A percentile compares a stretch with the other conserved stretches of the same genome.
These are phyloP conservation scores for Ulota crispa DNA, from an alignment of 225 moss, liverwort and hornwort genomes.

Conservation along the genomic window DNA sequence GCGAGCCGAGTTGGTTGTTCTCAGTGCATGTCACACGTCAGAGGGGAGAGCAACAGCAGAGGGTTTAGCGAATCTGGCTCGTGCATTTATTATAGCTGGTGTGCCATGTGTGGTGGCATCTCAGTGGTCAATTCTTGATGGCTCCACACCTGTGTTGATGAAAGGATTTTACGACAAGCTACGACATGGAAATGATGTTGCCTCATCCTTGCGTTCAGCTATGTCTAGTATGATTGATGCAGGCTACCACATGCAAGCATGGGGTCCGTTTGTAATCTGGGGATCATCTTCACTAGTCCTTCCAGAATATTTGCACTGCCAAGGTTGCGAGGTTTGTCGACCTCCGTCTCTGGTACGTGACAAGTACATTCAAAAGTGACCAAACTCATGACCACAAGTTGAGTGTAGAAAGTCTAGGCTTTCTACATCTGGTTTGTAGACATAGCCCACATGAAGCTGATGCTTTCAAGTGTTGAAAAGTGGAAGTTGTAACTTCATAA, in stretches of 20 bases:
- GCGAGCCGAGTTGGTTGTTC: slow-evolving; percentile 21
- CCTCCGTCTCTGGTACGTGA: too few relatives aligned
- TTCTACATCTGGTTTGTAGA: too few relatives aligned
- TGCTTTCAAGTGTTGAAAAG: too few relatives aligned
- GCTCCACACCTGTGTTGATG: not conserved
- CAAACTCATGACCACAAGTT: too few relatives aligned
- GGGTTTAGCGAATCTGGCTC: slow-evolving; percentile 17
- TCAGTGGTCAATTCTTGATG: slow-evolving; percentile 6
- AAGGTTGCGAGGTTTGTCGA: too few relatives aligned
- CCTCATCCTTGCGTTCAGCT: slow-evolving; percentile 1
- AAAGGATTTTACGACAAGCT: slow-evolving; percentile 5
- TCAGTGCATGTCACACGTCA: slow-evolving; percentile 17
- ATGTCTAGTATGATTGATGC: not conserved
- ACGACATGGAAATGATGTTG: slow-evolving; percentile 20
- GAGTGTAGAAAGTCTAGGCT: too few relatives aligned
- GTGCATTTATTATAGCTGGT: slow-evolving; percentile 27
- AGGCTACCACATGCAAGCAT: not conserved
- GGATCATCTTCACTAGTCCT: not conserved
- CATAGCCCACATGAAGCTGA: too few relatives aligned
- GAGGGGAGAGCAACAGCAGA: slow-evolving; percentile 12
- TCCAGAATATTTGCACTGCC: not conserved
- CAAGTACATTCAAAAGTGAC: too few relatives aligned
- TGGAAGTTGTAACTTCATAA: too few relatives aligned
- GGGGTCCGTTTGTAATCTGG: not conserved
- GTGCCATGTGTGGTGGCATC: slow-evolving; percentile 30